Percentiles rank a stretch among this genome's conserved stretches.
phyloP scores from a whole-genome alignment of 495 filamentous ascomycete genomes.

The Penicillium egyptiacum region DNA sequence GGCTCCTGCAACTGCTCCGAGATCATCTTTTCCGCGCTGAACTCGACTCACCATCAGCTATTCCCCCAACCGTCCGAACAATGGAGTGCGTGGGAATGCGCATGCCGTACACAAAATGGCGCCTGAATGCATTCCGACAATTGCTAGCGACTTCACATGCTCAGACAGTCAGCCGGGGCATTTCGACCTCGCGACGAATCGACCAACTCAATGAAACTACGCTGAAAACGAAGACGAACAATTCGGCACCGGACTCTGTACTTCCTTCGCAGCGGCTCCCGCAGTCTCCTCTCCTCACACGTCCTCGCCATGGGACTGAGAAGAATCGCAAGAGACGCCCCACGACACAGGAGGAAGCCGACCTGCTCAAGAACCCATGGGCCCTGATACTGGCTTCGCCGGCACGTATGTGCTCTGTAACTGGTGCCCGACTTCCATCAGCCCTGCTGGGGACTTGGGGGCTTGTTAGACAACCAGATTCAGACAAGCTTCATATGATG shows the following conservation, averaged over 20 bases:
- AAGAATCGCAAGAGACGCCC: conserved; percentile 28
- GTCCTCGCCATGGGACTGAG: conserved; percentile 17
- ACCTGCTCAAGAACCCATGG: conserved; percentile 44
- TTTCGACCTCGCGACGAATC: conserved; percentile 13
- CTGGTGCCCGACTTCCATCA: conserved; percentile 55
- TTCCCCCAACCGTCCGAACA: not conserved
- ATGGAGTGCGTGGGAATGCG: conserved; percentile 34
- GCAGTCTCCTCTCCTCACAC: conserved; percentile 39
- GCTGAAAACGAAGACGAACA: not conserved
- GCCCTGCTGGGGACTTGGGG: conserved; percentile 65
- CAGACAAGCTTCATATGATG: conserved; percentile 56
- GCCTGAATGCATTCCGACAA: conserved; percentile 31
- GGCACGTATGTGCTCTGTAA: conserved; percentile 60
- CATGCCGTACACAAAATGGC: conserved; percentile 38
- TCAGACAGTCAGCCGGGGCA: conserved; percentile 4
- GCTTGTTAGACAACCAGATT: conserved; percentile 56
- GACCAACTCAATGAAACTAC: conserved; percentile 10
- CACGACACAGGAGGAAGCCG: conserved; percentile 45
- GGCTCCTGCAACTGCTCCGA: conserved; percentile 15
- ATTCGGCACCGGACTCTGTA: not conserved
- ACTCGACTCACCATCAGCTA: conserved; percentile 2
- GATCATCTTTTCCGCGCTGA: conserved; percentile 11
- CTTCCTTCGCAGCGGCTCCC: conserved; percentile 42
- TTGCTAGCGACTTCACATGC: conserved; percentile 18
- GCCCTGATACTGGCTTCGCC: conserved; percentile 62